Evolutionary conservation across 805 yeast genomes (phyloP).

Genomic region (Kluyveromyces siamensis): DNA sequence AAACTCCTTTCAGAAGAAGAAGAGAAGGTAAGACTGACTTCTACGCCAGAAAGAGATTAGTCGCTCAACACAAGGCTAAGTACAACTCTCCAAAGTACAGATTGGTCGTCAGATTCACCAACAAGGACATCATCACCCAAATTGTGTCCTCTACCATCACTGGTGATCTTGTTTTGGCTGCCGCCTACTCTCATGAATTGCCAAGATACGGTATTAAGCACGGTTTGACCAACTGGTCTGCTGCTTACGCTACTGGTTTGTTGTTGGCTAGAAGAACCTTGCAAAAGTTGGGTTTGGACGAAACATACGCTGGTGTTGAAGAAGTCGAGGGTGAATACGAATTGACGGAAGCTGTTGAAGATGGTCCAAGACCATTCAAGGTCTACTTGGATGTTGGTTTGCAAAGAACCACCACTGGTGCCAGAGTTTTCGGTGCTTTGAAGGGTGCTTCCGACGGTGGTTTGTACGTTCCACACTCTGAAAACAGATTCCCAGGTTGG

Average conservation of each 20-base stretch:
- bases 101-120: conserved; percentile 98
- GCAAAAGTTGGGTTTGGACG: conserved; percentile 95
- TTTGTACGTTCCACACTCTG: conserved; percentile 96
- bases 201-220: conserved; percentile 95
- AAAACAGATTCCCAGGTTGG: conserved; percentile 99
- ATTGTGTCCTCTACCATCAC: conserved; percentile 92
- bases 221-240: conserved; percentile 99
- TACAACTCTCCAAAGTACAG: conserved; percentile 99
- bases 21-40: conserved; percentile 99
- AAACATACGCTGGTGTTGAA: conserved; percentile 97
- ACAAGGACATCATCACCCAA: conserved; percentile 98
- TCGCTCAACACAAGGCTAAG: conserved; percentile 99
- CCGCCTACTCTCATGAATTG: conserved; percentile 98
- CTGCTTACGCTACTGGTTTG: conserved; percentile 98
- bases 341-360: conserved; percentile 98
- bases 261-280: conserved; percentile 98
- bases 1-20: conserved; percentile 99
- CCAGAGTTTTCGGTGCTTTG: conserved; percentile 97
- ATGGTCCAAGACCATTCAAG: conserved; percentile 99
- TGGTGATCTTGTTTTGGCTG: conserved; percentile 92
- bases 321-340: conserved; percentile 99
- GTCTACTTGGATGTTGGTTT: conserved; percentile 98
- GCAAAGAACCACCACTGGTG: conserved; percentile 99
- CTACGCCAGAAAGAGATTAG: conserved; percentile 99
- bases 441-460: conserved; percentile 99